phyloP scores from a whole-genome alignment of 2,329 filamentous ascomycete species.

The Cercospora zeae-maydis region DNA sequence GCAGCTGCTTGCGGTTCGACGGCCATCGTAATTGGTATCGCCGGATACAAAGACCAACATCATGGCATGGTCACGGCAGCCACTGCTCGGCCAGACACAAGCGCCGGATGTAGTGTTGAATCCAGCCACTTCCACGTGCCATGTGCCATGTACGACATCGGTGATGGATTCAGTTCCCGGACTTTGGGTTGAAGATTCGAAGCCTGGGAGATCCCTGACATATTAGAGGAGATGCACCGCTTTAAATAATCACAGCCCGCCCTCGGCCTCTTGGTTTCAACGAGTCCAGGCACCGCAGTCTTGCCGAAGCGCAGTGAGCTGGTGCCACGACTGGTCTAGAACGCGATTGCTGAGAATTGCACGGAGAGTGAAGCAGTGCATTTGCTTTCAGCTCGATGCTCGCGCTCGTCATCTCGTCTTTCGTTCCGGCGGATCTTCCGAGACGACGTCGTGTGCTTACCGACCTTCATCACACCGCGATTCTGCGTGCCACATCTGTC shows the following conservation, averaged over 20 bases:
- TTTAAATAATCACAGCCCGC: not conserved
- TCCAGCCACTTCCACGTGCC: not conserved
- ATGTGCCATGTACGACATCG: not conserved
- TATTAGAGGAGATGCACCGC: not conserved
- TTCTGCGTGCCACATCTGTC: not conserved
- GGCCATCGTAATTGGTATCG: no score
- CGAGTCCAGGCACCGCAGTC: not conserved
- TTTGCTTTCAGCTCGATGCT: not conserved
- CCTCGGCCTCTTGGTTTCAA: not conserved
- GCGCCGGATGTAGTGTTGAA: not conserved
- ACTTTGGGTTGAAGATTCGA: not conserved
- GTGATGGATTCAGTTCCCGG: not conserved
- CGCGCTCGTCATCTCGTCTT: not conserved
- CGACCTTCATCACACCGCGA: not conserved
- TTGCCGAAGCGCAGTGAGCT: not conserved
- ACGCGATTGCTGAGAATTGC: not conserved
- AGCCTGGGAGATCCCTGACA: not conserved
- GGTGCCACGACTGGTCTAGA: not conserved
- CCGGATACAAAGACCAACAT: not conserved
- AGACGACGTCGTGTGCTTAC: not conserved
- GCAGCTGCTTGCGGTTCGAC: not conserved
- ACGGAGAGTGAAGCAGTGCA: not conserved
- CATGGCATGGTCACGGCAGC: not conserved
- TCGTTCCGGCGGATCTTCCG: not conserved
- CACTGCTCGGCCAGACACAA: not conserved